Evolutionary conservation across 2,329 filamentous ascomycete species (phyloP).

Genomic region (Blumeria graminis): DNA sequence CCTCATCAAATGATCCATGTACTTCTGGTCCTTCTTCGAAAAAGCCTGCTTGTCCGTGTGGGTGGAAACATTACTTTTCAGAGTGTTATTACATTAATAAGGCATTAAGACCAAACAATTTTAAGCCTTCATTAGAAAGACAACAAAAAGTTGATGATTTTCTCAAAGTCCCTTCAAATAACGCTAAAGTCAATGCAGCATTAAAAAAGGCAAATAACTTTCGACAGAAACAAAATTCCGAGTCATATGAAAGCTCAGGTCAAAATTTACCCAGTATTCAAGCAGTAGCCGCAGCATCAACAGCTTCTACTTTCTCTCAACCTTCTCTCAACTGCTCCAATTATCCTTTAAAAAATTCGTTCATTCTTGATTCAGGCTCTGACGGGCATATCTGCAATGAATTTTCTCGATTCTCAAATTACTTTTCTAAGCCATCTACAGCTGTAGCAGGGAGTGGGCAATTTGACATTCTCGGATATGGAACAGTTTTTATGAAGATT

Average conservation of each 20-base stretch:
- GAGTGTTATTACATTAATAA: background rate
- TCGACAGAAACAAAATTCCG: background rate
- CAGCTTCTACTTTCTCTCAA: background rate
- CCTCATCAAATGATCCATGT: background rate
- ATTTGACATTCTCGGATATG: background rate
- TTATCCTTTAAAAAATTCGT: background rate
- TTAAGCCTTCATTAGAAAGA: background rate
- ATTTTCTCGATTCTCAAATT: background rate
- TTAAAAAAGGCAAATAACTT: background rate
- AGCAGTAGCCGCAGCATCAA: background rate
- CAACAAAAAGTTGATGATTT: background rate
- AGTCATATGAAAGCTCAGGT: background rate
- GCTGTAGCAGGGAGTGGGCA: background rate
- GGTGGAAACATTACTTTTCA: background rate
- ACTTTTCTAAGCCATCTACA: background rate
- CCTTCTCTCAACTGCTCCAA: background rate
- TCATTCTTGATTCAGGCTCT: background rate
- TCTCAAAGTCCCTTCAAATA: background rate
- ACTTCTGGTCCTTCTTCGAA: background rate
- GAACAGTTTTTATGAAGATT: background rate
- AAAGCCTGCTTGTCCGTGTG: background rate
- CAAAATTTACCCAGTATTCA: background rate
- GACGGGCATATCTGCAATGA: background rate
- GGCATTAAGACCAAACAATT: background rate
- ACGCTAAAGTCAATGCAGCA: background rate